These are phyloP conservation scores for Sistotremastrum niveocremeum DNA, from an alignment of 768 basidiomycete species.

Conservation along the genomic window DNA sequence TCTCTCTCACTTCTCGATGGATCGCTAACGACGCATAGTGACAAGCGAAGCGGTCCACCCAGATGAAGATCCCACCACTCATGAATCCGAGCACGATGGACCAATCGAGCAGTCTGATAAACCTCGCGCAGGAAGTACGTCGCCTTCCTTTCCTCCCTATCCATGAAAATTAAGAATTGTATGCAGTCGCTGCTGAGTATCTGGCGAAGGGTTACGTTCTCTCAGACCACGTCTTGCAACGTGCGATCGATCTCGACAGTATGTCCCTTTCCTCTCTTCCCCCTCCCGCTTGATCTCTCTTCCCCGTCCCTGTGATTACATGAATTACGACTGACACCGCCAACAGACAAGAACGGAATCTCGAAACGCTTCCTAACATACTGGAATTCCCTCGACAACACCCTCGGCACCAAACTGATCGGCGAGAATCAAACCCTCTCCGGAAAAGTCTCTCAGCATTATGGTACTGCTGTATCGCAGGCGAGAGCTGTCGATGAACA, in stretches of 20 bases:
- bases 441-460: slow-evolving; percentile 50
- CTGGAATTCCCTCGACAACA: slow-evolving; percentile 56
- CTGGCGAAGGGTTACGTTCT: slow-evolving; percentile 81
- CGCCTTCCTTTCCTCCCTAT: background rate
- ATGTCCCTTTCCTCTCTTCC: slow-evolving; percentile 4
- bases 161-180: background rate
- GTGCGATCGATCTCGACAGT: slow-evolving; percentile 74
- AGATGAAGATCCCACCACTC: slow-evolving; percentile 33
- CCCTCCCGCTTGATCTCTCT: background rate
- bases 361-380: slow-evolving; percentile 74
- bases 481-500: slow-evolving; percentile 71
- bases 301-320: background rate
- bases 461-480: slow-evolving; percentile 52
- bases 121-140: slow-evolving; percentile 72
- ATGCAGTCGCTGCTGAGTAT: slow-evolving; percentile 79
- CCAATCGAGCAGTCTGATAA: slow-evolving; percentile 78
- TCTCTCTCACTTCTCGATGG: too few relatives aligned
- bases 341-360: slow-evolving; percentile 69
- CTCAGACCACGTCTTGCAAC: slow-evolving; percentile 63
- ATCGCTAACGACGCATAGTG: slow-evolving; percentile 25
- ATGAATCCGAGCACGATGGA: slow-evolving; percentile 21
- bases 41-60: slow-evolving; percentile 50
- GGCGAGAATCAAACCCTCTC: slow-evolving; percentile 77
- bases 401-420: slow-evolving; percentile 53
- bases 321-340: background rate